A percentile compares a stretch with the other conserved stretches of the same genome.
Conservation (phyloP, 73 alveolate genomes). For the Paraurostyla sp. region DNA sequence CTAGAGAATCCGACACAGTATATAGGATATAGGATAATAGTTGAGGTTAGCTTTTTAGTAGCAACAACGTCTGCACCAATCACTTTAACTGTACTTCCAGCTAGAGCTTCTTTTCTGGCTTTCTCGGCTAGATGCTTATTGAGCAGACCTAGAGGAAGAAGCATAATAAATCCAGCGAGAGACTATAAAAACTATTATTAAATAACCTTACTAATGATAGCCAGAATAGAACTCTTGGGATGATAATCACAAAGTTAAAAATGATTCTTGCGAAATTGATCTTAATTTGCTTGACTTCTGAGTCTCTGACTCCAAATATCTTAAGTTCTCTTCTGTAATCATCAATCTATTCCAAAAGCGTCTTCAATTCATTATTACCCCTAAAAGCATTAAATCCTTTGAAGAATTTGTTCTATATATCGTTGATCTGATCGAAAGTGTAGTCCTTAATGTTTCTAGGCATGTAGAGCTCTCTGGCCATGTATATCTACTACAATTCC, state of each 20-base stretch:
- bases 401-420: constrained; percentile 85
- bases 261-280: constrained; percentile 1
- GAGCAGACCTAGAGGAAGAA: constrained; percentile 76
- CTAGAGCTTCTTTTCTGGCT: constrained; percentile 84
- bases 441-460: constrained; percentile 81
- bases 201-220: constrained; percentile 25
- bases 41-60: constrained; percentile 76
- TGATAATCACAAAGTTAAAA: constrained; percentile 13
- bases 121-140: constrained; percentile 77
- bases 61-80: constrained; percentile 92
- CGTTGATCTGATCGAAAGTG: constrained; percentile 77
- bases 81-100: constrained; percentile 83
- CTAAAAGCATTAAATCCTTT: constrained; percentile 79
- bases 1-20: constrained; percentile 55
- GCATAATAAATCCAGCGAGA: constrained; percentile 84
- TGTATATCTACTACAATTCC: constrained; percentile 81
- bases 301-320: constrained; percentile 86
- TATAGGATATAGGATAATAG: constrained; percentile 75
- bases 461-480: constrained; percentile 89
- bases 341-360: constrained; percentile 68
- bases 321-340: constrained; percentile 84
- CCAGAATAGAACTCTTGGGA: constrained; percentile 22
- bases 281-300: constrained; percentile 76
- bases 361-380: constrained; percentile 81
- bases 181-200: constrained; percentile 46